These are phyloP conservation scores for Avena insularis DNA, from an alignment of 176 grass and related monocot genomes.

Conservation along the genomic window DNA sequence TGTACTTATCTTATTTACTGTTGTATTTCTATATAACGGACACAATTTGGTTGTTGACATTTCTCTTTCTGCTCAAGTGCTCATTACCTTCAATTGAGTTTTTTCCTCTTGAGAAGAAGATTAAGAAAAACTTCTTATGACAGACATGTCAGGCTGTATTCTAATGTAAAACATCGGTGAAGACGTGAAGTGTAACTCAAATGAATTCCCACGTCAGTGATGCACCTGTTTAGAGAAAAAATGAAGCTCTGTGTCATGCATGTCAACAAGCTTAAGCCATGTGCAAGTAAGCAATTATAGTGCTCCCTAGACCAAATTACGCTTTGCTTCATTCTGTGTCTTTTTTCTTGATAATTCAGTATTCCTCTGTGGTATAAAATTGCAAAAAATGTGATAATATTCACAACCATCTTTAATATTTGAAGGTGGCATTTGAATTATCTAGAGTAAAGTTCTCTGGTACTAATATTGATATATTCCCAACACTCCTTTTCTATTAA, in stretches of 20 bases:
- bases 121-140: neutral
- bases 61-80: conserved; percentile 15
- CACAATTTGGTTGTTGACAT: conserved; percentile 12
- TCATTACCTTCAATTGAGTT: conserved; percentile 38
- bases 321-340: neutral
- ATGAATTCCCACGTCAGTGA: neutral
- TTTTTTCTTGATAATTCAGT: neutral
- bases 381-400: neutral
- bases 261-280: neutral
- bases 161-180: neutral
- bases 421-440: neutral
- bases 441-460: neutral
- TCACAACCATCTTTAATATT: neutral
- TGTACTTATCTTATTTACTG: neutral
- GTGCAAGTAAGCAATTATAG: neutral
- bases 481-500: neutral
- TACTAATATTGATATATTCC: neutral
- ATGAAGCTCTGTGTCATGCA: neutral
- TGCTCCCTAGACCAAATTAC: neutral
- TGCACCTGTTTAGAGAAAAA: neutral
- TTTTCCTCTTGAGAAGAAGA: neutral
- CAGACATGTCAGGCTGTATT: neutral
- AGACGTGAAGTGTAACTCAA: neutral
- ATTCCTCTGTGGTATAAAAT: neutral
- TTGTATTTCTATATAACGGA: conserved; percentile 23